Base-by-base conservation (phyloP, 2,329 filamentous ascomycete genomes). In the Trichothecium roseum region DNA sequence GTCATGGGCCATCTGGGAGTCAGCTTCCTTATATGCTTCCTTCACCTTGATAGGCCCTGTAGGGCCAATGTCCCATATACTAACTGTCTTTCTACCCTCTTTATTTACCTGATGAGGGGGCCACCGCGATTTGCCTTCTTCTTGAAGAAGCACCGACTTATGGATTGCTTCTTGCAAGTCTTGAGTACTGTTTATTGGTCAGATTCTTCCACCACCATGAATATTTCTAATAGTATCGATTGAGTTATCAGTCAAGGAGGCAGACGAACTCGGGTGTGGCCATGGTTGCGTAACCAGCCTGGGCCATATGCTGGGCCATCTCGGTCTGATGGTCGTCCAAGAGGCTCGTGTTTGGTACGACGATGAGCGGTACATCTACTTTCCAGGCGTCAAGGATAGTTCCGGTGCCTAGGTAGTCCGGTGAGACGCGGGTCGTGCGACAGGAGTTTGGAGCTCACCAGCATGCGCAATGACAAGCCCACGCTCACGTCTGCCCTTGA, bases 251-350 rank as follows among this genome's bases (percentile, higher is more conserved):
- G 5, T 30, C 8, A 37, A 6, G 14, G 18, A 24, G 18, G 28
- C 7, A 24, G n/a, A 53, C 70, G 37, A 68, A 86, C 81, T 71
- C 66, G 29, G 85, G 60, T 36, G 68, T 63, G 9, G 81, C 83
- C 47, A 79, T 70, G n/a, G 88, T 68, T 3, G 85, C 76, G 58
- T 93, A 94, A 17, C 81, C 80, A 45, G 85, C 74, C 17, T 67
- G 62, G 22, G 81, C 74, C 38, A 96, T 70, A 45, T 84, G 79
- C 34, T 78, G 67, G 1, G 89, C 89, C 37, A 98, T 72, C 55
- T 96, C 86, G 15, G 77, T 72, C 58, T 98, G 91, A 53, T 98
- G 91, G 49, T 98, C 89, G 51, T 93, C 79, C 47, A 94, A 71
- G 1, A 98, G 71, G 6, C 68, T 66, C 2, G 77, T 70, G 55